Conservation (phyloP, 139 green algal species). For the Chlorella sorokiniana region DNA sequence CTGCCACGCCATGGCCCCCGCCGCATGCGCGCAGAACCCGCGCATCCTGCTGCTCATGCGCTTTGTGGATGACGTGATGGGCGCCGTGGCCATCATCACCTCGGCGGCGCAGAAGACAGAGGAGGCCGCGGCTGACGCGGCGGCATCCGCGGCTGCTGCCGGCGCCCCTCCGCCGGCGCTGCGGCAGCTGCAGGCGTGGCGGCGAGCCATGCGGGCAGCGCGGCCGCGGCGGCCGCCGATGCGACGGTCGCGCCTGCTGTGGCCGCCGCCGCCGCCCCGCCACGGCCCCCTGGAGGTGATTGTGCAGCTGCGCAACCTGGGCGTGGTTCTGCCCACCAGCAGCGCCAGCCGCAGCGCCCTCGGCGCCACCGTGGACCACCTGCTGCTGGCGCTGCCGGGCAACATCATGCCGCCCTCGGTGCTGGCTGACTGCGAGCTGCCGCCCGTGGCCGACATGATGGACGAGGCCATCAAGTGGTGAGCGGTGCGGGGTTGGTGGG, state of each 20-base stretch:
- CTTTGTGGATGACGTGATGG: conserved; percentile 55
- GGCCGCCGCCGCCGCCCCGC: background rate
- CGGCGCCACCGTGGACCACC: conserved; percentile 28
- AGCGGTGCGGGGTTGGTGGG: too few relatives aligned
- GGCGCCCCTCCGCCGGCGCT: background rate
- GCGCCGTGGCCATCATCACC: conserved; percentile 50
- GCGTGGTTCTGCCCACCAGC: conserved; percentile 51
- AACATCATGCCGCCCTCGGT: conserved; percentile 22
- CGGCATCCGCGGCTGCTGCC: background rate
- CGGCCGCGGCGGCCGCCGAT: background rate
- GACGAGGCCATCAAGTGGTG: conserved; percentile 40
- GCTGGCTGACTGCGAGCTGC: conserved; percentile 43
- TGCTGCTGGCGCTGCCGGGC: conserved; percentile 56
- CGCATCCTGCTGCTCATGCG: conserved; percentile 56
- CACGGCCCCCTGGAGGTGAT: conserved; percentile 41
- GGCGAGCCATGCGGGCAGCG: background rate
- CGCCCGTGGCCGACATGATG: conserved; percentile 30
- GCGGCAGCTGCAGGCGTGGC: background rate
- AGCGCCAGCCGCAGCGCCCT: conserved; percentile 43
- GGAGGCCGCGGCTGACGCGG: background rate
- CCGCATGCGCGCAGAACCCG: conserved; percentile 34
- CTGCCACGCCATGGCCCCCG: background rate
- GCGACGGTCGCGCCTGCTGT: background rate
- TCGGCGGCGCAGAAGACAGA: conserved; percentile 1
- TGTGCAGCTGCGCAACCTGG: conserved; percentile 49